These are phyloP conservation scores for Coemansia sp. DNA, from an alignment of 192 early-diverging fungal species.

Conservation along the genomic window DNA sequence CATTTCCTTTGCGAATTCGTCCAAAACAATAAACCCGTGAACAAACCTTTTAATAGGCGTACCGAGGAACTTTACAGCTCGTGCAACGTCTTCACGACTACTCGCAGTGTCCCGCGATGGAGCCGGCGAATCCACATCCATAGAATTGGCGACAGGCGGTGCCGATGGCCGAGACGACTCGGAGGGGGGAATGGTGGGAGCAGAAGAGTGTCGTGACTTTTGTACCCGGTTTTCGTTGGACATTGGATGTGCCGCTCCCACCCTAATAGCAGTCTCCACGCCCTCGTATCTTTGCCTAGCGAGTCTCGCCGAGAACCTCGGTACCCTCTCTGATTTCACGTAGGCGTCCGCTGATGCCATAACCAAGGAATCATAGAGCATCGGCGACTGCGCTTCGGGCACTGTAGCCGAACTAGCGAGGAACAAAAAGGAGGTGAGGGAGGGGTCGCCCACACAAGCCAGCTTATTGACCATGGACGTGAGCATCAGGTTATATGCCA, in stretches of 20 bases:
- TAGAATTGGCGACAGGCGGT: too few species aligned
- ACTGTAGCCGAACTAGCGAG: constrained; percentile 33
- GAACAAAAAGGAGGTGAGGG: constrained; percentile 35
- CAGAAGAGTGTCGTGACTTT: too few species aligned
- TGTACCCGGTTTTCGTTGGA: not conserved
- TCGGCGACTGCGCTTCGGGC: not conserved
- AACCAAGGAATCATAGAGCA: constrained; percentile 39
- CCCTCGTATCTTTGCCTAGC: constrained; percentile 39
- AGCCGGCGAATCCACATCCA: too few species aligned
- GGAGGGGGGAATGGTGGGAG: too few species aligned
- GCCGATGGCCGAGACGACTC: too few species aligned
- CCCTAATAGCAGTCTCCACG: constrained; percentile 43
- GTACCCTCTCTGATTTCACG: constrained; percentile 42
- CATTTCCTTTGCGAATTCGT: constrained; percentile 66
- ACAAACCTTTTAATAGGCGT: constrained; percentile 57
- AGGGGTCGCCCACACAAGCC: constrained; percentile 51
- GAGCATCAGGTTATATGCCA: constrained; percentile 59
- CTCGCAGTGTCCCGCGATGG: not conserved
- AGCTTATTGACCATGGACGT: constrained; percentile 59
- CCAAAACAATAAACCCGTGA: constrained; percentile 58
- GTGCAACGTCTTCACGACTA: constrained; percentile 14
- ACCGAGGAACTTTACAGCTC: constrained; percentile 22
- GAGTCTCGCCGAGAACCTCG: constrained; percentile 36
- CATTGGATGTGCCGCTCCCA: constrained; percentile 31
- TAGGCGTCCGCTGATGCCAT: constrained; percentile 41